A percentile compares a stretch with the other conserved stretches of the same genome.
Evolutionary conservation across 768 basidiomycete genomes (phyloP).

Genomic region (Leccinum fibrillosum): DNA sequence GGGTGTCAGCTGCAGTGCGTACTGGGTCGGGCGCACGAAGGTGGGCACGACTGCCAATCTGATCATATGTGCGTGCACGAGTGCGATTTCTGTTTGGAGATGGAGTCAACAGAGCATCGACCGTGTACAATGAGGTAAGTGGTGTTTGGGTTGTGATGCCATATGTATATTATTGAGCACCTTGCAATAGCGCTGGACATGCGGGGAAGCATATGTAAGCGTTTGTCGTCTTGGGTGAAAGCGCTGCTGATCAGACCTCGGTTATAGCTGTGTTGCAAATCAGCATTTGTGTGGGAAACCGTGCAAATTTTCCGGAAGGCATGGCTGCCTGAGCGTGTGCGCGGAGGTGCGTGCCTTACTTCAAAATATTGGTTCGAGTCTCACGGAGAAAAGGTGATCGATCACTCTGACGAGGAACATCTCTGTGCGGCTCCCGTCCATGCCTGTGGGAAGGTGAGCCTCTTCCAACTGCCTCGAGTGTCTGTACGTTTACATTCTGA

Average conservation of each 20-base stretch:
- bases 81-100: constrained; percentile 40
- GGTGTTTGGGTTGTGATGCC: not conserved
- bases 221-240: not conserved
- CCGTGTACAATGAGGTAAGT: constrained; percentile 49
- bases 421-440: constrained; percentile 52
- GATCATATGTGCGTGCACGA: constrained; percentile 42
- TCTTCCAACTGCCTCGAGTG: too few relatives aligned
- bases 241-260: not conserved
- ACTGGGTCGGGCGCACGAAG: constrained; percentile 42
- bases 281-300: constrained; percentile 53
- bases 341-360: constrained; percentile 38
- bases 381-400: constrained; percentile 36
- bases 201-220: constrained; percentile 52
- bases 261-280: constrained; percentile 47
- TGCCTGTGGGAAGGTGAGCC: constrained; percentile 50
- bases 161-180: not conserved
- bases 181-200: constrained; percentile 51
- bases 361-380: not conserved
- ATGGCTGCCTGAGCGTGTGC: constrained; percentile 52
- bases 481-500: not conserved
- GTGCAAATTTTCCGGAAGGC: constrained; percentile 44
- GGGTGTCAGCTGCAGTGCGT: constrained; percentile 50
- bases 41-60: constrained; percentile 48
- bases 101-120: constrained; percentile 29
- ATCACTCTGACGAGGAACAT: constrained; percentile 49